Conservation (phyloP, 495 filamentous ascomycete species). For the Hypoxylon lienhwacheense region DNA sequence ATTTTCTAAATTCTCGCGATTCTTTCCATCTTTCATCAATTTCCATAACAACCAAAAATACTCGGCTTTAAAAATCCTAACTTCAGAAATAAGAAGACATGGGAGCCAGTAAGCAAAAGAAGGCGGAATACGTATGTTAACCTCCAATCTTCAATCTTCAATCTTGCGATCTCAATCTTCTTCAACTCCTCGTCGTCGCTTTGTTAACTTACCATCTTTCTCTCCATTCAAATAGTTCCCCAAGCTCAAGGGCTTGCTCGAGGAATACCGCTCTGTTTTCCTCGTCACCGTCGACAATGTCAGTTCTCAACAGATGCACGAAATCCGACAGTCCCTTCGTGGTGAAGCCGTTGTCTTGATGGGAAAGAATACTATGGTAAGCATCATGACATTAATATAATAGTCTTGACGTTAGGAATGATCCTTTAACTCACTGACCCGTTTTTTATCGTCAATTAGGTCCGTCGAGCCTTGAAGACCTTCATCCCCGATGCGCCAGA, state of each 20-base stretch:
- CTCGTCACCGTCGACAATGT: slow-evolving; percentile 96
- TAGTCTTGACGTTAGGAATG: neutral
- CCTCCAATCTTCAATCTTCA: too few species aligned
- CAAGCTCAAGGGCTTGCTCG: slow-evolving; percentile 92
- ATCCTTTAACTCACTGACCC: neutral
- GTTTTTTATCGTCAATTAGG: slow-evolving; percentile 57
- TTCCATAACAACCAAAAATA: slow-evolving; percentile 30
- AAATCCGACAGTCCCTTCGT: slow-evolving; percentile 89
- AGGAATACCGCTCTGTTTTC: slow-evolving; percentile 94
- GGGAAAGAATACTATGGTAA: slow-evolving; percentile 99
- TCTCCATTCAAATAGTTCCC: slow-evolving; percentile 75
- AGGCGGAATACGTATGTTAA: slow-evolving; percentile 79
- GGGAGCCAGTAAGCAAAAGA: slow-evolving; percentile 95
- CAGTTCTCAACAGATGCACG: slow-evolving; percentile 99
- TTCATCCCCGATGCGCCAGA: slow-evolving; percentile 89
- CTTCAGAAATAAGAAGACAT: slow-evolving; percentile 96
- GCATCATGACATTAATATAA: slow-evolving; percentile 2
- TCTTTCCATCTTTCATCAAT: slow-evolving; percentile 5
- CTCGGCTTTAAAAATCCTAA: slow-evolving; percentile 95
- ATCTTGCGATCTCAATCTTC: too few species aligned
- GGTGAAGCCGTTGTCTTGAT: slow-evolving; percentile 92
- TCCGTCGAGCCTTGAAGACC: slow-evolving; percentile 95
- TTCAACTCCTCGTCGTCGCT: too few species aligned
- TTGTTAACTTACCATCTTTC: too few species aligned
- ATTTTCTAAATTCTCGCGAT: slow-evolving; percentile 4